phyloP scores from a whole-genome alignment of 495 filamentous ascomycete genomes.

The Podospora pseudocomata region DNA sequence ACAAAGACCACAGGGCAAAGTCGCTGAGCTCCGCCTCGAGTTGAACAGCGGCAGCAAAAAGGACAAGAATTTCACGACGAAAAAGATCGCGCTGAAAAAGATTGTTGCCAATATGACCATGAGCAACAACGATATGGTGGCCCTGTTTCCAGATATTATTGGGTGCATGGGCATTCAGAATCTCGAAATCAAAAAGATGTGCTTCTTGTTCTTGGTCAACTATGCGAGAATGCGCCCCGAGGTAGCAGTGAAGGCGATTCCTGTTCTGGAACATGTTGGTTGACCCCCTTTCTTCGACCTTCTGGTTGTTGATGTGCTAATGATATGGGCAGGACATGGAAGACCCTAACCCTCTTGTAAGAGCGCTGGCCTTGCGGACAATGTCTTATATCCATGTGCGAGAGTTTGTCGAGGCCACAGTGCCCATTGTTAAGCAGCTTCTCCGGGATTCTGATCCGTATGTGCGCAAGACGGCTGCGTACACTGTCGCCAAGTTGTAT shows the following conservation, averaged over 20 bases:
- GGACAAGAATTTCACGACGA: constrained; percentile 94
- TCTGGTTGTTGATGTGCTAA: constrained; percentile 5
- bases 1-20: constrained; percentile 80
- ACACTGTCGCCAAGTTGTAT: constrained; percentile 95
- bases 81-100: constrained; percentile 99
- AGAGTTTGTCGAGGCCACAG: constrained; percentile 90
- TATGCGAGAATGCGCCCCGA: constrained; percentile 95
- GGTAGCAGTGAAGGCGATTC: constrained; percentile 87
- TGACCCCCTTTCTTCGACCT: neutral
- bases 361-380: constrained; percentile 87
- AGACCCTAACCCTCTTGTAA: constrained; percentile 86
- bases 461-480: constrained; percentile 94
- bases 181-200: constrained; percentile 99
- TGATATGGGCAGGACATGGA: constrained; percentile 71
- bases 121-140: constrained; percentile 99
- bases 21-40: constrained; percentile 92
- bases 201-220: constrained; percentile 95
- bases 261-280: constrained; percentile 75
- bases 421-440: constrained; percentile 75
- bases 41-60: constrained; percentile 92
- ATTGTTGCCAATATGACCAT: constrained; percentile 99
- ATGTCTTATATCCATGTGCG: constrained; percentile 97
- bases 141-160: constrained; percentile 91
- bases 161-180: constrained; percentile 90
- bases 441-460: constrained; percentile 91